Conservation (phyloP, 2,329 filamentous ascomycete genomes). For the Alternaria arbusti region DNA sequence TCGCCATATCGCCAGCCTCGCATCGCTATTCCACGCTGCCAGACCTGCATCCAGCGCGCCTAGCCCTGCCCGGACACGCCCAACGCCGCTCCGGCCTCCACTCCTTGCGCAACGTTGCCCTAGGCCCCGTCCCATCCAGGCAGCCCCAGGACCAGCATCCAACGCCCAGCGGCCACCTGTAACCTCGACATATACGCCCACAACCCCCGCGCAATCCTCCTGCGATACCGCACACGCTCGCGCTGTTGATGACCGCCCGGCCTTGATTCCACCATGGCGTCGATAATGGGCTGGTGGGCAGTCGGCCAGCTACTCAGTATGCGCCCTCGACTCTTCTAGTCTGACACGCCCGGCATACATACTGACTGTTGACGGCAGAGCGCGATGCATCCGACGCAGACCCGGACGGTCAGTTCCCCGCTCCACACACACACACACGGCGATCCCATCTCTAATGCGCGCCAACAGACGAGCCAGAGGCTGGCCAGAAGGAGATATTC, state of each 20-base stretch:
- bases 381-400: constrained; percentile 57
- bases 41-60: not conserved
- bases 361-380: constrained; percentile 34
- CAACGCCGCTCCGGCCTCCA: not conserved
- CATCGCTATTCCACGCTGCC: not conserved
- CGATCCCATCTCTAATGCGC: constrained; percentile 44
- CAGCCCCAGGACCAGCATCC: constrained; percentile 18
- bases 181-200: constrained; percentile 7
- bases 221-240: constrained; percentile 4
- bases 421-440: constrained; percentile 10
- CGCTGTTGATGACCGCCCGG: constrained; percentile 37
- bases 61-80: constrained; percentile 1
- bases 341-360: not conserved
- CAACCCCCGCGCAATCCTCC: constrained; percentile 4
- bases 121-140: constrained; percentile 1
- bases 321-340: constrained; percentile 15
- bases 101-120: constrained; percentile 31
- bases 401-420: constrained; percentile 50
- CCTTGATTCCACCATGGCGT: constrained; percentile 47
- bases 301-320: constrained; percentile 50
- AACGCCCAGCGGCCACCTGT: constrained; percentile 24
- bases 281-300: constrained; percentile 45
- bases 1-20: not conserved
- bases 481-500: constrained; percentile 90
- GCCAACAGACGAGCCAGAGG: constrained; percentile 70